phyloP scores from a whole-genome alignment of 192 early-diverging fungal species.

The Backusella morwellensis region DNA sequence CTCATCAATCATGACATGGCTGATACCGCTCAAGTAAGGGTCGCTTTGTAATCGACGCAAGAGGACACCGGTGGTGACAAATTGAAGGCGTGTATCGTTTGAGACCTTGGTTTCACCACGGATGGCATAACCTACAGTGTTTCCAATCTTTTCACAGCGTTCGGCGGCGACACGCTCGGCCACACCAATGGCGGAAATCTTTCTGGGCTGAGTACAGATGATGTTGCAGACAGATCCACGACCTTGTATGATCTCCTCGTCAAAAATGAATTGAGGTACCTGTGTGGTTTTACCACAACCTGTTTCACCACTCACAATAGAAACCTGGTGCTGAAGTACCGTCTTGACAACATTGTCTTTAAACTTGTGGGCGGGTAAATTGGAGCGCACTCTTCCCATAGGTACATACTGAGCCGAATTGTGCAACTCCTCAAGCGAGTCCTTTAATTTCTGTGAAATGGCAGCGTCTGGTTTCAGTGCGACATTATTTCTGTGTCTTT shows the following conservation, averaged over 20 bases:
- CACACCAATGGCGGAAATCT: constrained; percentile 33
- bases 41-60: constrained; percentile 66
- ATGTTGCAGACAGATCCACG: constrained; percentile 50
- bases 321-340: constrained; percentile 51
- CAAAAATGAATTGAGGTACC: constrained; percentile 79
- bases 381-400: constrained; percentile 44
- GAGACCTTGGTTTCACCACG: constrained; percentile 36
- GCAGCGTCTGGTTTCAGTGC: not conserved
- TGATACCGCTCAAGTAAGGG: constrained; percentile 57
- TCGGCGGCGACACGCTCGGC: constrained; percentile 37
- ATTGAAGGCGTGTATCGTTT: constrained; percentile 20
- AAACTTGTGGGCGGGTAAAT: constrained; percentile 63
- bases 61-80: constrained; percentile 61
- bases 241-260: constrained; percentile 48
- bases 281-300: constrained; percentile 78
- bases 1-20: constrained; percentile 79
- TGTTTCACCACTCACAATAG: constrained; percentile 79
- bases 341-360: constrained; percentile 52
- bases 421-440: constrained; percentile 14
- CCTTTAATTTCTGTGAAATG: constrained; percentile 10
- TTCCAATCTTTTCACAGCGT: constrained; percentile 28
- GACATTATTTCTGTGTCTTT: not conserved
- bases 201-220: constrained; percentile 62
- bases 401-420: constrained; percentile 26
- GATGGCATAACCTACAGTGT: constrained; percentile 37